Base-by-base conservation (phyloP, 768 basidiomycete species). In the Suillus plorans region DNA sequence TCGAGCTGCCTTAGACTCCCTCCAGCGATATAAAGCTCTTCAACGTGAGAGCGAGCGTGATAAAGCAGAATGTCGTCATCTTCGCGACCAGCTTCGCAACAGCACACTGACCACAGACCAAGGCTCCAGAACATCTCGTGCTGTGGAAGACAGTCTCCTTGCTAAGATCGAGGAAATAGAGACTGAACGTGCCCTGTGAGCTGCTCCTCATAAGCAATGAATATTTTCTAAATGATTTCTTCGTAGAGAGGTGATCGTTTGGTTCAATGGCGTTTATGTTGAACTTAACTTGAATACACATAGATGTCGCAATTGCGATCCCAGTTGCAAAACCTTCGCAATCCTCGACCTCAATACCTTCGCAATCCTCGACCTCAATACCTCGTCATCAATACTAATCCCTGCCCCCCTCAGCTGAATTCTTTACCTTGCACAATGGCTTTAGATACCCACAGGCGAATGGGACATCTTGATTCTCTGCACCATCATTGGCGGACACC, bases 361-460 rank as follows among this genome's bases (percentile, higher is more conserved):
- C 76, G 73, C 12, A 65, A 73, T n/a, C 71, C 73, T 55, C 69
- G 74, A 42, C 69, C 70, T 5, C 73, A 68, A 45, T 74, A 69
- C 68, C 76, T 67, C 56, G 73, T 76, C 62, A 69, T 70, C 57
- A 71, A 71, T 47, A 50, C 49, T 82, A 85, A 86, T 69, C 85
- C 86, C 3, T 79, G 87, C 22, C 86, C 86, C 31, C 72, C 77
- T 53, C 86, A 85, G 20, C 86, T 85, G 16, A 80, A 82, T 62
- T 85, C 84, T 3, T 72, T 86, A 4, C 77, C 81, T 16, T 16
- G 56, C 55, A 60, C 69, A 66, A 81, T 82, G 78, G 66, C 72
- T 56, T 63, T 78, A 60, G 78, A 81, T 63, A 70, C 74, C 49
- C 77, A 79, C 65, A 73, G 87, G 57, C 79, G 82, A 68, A 76